phyloP scores from a whole-genome alignment of 345 rosid species.

The Gynandropsis gynandra region DNA sequence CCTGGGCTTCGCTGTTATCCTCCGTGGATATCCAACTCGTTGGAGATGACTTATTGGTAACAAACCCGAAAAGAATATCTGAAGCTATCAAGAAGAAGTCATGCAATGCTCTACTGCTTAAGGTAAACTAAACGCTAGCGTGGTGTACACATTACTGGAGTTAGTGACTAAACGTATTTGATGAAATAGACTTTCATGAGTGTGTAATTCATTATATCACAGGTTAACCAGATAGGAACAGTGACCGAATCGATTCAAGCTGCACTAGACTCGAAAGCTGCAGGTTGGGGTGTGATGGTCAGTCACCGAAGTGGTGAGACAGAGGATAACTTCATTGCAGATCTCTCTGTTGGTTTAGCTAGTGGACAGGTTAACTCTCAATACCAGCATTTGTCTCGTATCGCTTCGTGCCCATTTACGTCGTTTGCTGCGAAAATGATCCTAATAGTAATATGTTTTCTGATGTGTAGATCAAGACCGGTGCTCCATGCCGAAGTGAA shows the following conservation, averaged over 20 bases:
- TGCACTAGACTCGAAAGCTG: constrained; percentile 93
- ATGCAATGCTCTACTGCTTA: constrained; percentile 84
- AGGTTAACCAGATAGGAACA: constrained; percentile 98
- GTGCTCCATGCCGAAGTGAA: constrained; percentile 98
- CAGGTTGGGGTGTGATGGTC: constrained; percentile 99
- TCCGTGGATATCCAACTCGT: constrained; percentile 86
- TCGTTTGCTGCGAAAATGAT: too few relatives aligned
- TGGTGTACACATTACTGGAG: not conserved
- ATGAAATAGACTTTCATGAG: not conserved
- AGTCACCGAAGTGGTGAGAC: constrained; percentile 99
- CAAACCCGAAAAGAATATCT: constrained; percentile 89
- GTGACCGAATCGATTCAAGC: constrained; percentile 95
- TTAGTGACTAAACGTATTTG: not conserved
- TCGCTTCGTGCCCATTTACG: too few relatives aligned
- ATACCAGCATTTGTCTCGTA: too few relatives aligned
- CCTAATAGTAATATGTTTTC: too few relatives aligned
- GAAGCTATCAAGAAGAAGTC: constrained; percentile 87
- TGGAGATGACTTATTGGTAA: constrained; percentile 94
- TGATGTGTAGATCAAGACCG: constrained; percentile 79
- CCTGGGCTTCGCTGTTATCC: constrained; percentile 85
- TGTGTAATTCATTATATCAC: constrained; percentile 19
- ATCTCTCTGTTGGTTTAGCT: constrained; percentile 92
- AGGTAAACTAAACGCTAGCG: constrained; percentile 33
- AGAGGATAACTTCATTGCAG: constrained; percentile 94
- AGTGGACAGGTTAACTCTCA: constrained; percentile 71